Base-by-base conservation (phyloP, 1,284 basidiomycete genomes). In the Trichosporon coremiiforme region DNA sequence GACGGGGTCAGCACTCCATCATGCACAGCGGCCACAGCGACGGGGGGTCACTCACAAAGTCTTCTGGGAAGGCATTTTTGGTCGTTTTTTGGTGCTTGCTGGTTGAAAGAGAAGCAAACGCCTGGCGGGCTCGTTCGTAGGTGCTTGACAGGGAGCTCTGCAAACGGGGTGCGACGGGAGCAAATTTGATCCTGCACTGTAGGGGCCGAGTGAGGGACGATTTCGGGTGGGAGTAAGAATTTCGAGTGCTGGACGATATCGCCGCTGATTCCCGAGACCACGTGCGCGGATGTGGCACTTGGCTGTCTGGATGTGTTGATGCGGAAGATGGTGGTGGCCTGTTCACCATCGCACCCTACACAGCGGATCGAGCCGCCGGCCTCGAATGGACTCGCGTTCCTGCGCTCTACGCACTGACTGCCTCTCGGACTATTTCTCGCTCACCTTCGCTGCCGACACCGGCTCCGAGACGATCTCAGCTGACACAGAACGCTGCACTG, bases 1-100 rank as follows among this genome's bases (percentile, higher is more conserved):
- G 33, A 9, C 29, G 29, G 50, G 29, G 57, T 62, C 98, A 98
- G 74, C 57, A 62, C 57, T 15, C 29, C 57, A 13, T n/a, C 57
- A 7, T 17, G 8, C 3, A 62, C 57, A 1, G 5, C 17, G 33
- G 9, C 33, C 7, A 35, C 33, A 35, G 9, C 33, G 9, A 8
- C 33, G 33, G 17, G 13, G 57, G 29, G 29, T 29, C 2, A 62
- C 57, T 62, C 31, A 62, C 57, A 62, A 62, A 62, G 57, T n/a
- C 57, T 62, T 62, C 57, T 62, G 57, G 31, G 57, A 62, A 62
- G 57, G 57, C 57, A 62, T 62, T 62, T 62, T 62, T 62, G 57
- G 57, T 62, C 57, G 57, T 62, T 62, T 62, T 53, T 62, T 62
- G 29, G 57, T 62, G 57, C 57, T 62, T 62, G 57, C 57, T 62